Evolutionary conservation across 257 asterid genomes (phyloP), one percentile per base, ranked within the genome.

Genomic region (Linderniella brevidens): DNA sequence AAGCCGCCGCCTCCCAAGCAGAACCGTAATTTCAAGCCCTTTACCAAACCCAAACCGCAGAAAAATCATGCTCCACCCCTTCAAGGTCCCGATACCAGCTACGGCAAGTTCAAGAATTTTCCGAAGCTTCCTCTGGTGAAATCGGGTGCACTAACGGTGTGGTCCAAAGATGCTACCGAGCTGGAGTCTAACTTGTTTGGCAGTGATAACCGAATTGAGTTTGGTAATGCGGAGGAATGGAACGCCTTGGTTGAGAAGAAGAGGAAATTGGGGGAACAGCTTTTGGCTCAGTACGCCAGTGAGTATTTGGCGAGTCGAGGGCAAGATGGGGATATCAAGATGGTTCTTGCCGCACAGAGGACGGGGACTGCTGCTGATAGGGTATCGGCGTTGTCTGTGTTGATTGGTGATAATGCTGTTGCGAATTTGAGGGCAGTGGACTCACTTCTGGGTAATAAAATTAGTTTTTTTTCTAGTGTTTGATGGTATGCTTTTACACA

Each of bases 301-400:
- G 99, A 90, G 9, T 90, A 90, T 32, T 64, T 73, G 61, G 63
- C 78, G 1, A 76, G 93, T 1, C 65, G 95, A 8, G 92, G 95
- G 37, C 74, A 80, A 48, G 74, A 68, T 61, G 93, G 93, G 32
- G 94, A 85, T 66, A 85, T 85, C 16, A 90, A 85, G 73, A 85
- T 90, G 96, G 73, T 90, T 37, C 51, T 69, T 19, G 69, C 93
- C 32, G 81, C 99, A 0, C 87, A 78, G 78, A 73, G 94, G 77
- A 78, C 99, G 0, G 96, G 96, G 29, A 88, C 97, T 1, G 95
- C 97, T 37, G 90, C 92, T 0, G 97, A 88, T 54, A 88, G 80
- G 75, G 95, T 88, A 11, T 88, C 97, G 0, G 97, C 95, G 1
- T 64, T 88, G 60, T 66, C 96, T 4, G 94, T 90, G 39, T 53